Conservation (phyloP, 2,329 filamentous ascomycete genomes). For the Aspergillus niger region DNA sequence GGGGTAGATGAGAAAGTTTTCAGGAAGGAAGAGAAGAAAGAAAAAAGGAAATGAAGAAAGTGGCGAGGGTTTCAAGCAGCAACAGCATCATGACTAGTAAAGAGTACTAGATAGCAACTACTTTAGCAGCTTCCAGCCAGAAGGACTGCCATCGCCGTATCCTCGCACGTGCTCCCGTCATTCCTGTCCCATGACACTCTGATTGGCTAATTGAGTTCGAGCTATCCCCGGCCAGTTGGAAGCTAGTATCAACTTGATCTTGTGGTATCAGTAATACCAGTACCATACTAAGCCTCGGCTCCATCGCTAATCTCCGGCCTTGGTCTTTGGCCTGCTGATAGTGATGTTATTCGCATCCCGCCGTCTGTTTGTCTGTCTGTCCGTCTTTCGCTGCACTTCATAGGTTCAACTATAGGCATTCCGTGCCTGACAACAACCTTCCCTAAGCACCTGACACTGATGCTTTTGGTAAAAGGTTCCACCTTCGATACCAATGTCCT, state of each 20-base stretch:
- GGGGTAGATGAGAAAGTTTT: background rate
- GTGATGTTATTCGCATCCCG: background rate
- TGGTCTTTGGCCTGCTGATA: background rate
- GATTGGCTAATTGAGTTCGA: background rate
- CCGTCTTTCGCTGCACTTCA: background rate
- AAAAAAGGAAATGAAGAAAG: background rate
- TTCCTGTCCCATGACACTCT: background rate
- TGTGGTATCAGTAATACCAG: background rate
- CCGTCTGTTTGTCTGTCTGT: background rate
- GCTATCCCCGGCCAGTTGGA: background rate
- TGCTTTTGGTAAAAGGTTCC: background rate
- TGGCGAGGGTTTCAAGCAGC: slow-evolving; percentile 2
- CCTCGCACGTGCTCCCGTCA: slow-evolving; percentile 5
- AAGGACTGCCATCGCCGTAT: slow-evolving; percentile 2
- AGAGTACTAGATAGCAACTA: background rate
- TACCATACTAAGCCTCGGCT: background rate
- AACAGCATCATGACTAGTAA: background rate
- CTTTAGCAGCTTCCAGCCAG: background rate
- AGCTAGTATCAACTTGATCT: background rate
- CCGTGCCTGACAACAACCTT: background rate
- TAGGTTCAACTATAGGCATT: background rate
- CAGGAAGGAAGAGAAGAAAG: background rate
- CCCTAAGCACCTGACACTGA: background rate
- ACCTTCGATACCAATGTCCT: slow-evolving; percentile 6
- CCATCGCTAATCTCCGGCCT: background rate